A percentile compares a stretch with the other conserved stretches of the same genome.
These are phyloP conservation scores for Naganishia friedmannii DNA, from an alignment of 768 basidiomycete species.

Conservation along the genomic window DNA sequence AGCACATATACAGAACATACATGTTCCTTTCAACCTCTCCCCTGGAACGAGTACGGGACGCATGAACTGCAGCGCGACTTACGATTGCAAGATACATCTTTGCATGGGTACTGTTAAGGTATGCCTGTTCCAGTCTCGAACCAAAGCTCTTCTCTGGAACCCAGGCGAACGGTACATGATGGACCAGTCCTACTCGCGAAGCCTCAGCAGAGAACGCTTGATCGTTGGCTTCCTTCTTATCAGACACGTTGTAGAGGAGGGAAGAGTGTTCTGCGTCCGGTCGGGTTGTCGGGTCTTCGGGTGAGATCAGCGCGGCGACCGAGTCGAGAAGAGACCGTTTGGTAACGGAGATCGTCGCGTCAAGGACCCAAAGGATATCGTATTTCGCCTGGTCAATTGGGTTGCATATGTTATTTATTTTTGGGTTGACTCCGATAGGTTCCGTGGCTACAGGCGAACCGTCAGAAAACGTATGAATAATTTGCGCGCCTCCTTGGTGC, in stretches of 20 bases:
- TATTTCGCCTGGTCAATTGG: slow-evolving; percentile 75
- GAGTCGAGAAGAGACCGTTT: slow-evolving; percentile 77
- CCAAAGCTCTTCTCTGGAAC: slow-evolving; percentile 68
- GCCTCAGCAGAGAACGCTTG: slow-evolving; percentile 9
- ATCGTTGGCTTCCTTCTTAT: slow-evolving; percentile 5
- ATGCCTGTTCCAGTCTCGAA: slow-evolving; percentile 83
- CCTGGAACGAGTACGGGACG: no score
- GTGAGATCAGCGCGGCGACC: slow-evolving; percentile 64
- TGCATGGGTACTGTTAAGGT: slow-evolving; percentile 93
- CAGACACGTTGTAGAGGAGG: slow-evolving; percentile 2
- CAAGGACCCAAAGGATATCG: slow-evolving; percentile 93
- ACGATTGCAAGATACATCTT: slow-evolving; percentile 93
- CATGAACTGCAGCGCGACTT: slow-evolving; percentile 25
- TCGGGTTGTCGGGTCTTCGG: neutral
- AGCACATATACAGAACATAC: no score
- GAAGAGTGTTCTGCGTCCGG: slow-evolving; percentile 7
- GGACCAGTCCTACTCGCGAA: slow-evolving; percentile 70
- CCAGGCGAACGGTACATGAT: slow-evolving; percentile 90
- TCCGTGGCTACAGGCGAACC: slow-evolving; percentile 57
- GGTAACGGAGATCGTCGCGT: slow-evolving; percentile 83
- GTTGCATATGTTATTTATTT: slow-evolving; percentile 91
- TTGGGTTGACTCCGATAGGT: slow-evolving; percentile 86
- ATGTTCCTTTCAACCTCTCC: no score
- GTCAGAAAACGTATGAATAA: slow-evolving; percentile 44
- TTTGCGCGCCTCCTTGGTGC: neutral